Evolutionary conservation across 2,329 filamentous ascomycete genomes (phyloP).

Genomic region (Aspergillus felis): DNA sequence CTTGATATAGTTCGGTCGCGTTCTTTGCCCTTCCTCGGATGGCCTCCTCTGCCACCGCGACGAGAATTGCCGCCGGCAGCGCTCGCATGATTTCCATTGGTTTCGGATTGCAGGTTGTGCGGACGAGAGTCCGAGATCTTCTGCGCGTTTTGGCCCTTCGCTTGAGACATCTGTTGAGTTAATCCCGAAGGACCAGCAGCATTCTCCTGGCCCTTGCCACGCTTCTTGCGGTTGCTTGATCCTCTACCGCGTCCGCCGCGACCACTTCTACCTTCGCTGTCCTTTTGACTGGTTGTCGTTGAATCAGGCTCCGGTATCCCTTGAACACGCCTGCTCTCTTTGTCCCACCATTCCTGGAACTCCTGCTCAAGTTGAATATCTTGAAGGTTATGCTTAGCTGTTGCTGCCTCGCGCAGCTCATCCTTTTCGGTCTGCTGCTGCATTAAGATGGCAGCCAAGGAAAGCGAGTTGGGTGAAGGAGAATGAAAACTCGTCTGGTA

Average conservation of each 20-base stretch:
- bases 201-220: constrained; percentile 8
- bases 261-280: constrained; percentile 8
- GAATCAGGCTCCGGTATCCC: constrained; percentile 25
- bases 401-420: constrained; percentile 71
- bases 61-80: constrained; percentile 12
- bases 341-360: constrained; percentile 67
- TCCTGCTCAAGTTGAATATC: constrained; percentile 97
- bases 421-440: constrained; percentile 84
- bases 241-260: constrained; percentile 15
- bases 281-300: constrained; percentile 8
- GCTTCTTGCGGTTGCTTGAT: constrained; percentile 10
- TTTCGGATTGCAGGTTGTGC: constrained; percentile 7
- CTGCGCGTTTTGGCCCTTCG: not conserved
- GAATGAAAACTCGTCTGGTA: constrained; percentile 29
- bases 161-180: constrained; percentile 8
- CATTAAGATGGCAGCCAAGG: constrained; percentile 82
- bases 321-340: constrained; percentile 37
- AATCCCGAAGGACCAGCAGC: constrained; percentile 4
- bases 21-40: constrained; percentile 16
- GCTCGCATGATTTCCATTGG: constrained; percentile 11
- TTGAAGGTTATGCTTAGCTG: constrained; percentile 78
- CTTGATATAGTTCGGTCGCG: constrained; percentile 2
- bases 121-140: constrained; percentile 12
- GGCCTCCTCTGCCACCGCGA: constrained; percentile 18
- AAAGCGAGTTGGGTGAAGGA: constrained; percentile 64